Evolutionary conservation across 306 rosid genomes (phyloP).

Genomic region (Rosa rugosa): DNA sequence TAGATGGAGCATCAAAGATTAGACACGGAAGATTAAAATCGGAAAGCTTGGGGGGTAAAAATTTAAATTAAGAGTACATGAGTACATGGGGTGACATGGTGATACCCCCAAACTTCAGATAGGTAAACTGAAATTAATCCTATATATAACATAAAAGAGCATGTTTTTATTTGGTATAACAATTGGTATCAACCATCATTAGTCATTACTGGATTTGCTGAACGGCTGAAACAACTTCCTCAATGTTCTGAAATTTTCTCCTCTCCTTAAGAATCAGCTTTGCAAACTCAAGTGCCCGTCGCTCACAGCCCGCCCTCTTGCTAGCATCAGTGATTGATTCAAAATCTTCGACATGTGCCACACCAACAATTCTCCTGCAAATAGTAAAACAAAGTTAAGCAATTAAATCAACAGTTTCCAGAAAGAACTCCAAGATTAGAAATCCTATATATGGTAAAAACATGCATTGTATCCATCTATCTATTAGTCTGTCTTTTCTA

Average conservation of each 20-base stretch:
- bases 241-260: slow-evolving; percentile 49
- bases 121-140: too few relatives aligned
- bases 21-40: too few relatives aligned
- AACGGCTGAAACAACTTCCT: slow-evolving; percentile 62
- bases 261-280: slow-evolving; percentile 79
- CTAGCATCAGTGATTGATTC: slow-evolving; percentile 66
- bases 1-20: too few relatives aligned
- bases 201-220: slow-evolving; percentile 31
- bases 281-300: slow-evolving; percentile 61
- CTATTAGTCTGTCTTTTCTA: background rate
- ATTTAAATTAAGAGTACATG: too few relatives aligned
- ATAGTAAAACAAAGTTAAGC: background rate
- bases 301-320: slow-evolving; percentile 71
- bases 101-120: too few relatives aligned
- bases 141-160: background rate
- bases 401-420: background rate
- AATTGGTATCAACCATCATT: background rate
- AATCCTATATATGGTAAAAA: background rate
- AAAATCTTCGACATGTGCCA: slow-evolving; percentile 86
- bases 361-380: slow-evolving; percentile 86
- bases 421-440: background rate
- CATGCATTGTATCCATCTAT: background rate
- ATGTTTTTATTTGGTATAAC: background rate
- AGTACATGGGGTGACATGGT: too few relatives aligned
- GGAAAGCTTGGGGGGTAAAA: too few relatives aligned